These are phyloP conservation scores for Tilletia caries DNA, from an alignment of 1,284 basidiomycete genomes.

Conservation along the genomic window DNA sequence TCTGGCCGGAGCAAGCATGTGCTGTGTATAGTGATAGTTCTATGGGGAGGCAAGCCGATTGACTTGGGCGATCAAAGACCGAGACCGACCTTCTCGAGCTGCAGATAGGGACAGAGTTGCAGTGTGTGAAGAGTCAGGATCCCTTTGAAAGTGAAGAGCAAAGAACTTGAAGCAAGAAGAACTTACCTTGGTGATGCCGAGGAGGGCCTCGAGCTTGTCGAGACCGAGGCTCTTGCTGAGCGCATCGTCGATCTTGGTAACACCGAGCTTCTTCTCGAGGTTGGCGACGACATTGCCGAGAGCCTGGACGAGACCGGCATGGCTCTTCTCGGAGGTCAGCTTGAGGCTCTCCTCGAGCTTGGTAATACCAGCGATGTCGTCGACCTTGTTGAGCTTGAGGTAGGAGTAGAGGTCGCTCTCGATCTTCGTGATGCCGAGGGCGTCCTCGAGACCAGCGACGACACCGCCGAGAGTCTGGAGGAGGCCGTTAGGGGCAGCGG, in stretches of 20 bases:
- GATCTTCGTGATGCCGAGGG: slow-evolving; percentile 18
- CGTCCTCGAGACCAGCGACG: slow-evolving; percentile 15
- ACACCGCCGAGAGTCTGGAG: slow-evolving; percentile 8
- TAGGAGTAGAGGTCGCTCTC: slow-evolving; percentile 9
- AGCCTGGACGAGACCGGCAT: slow-evolving; percentile 2
- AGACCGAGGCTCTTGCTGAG: slow-evolving; percentile 10
- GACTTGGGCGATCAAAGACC: background rate
- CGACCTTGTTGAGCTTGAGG: slow-evolving; percentile 6
- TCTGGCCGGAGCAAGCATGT: too few species aligned
- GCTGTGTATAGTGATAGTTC: too few species aligned
- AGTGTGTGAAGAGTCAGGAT: background rate
- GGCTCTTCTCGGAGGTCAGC: slow-evolving; percentile 15
- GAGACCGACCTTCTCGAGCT: background rate
- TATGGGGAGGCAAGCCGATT: too few species aligned
- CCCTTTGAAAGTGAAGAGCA: background rate
- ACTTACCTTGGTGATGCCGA: slow-evolving; percentile 10
- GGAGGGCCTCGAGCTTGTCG: background rate
- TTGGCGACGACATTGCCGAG: slow-evolving; percentile 19
- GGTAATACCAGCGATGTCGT: slow-evolving; percentile 14
- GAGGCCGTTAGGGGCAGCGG: slow-evolving; percentile 4
- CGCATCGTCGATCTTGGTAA: slow-evolving; percentile 19
- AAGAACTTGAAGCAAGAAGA: background rate
- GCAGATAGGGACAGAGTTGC: background rate
- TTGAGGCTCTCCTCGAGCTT: slow-evolving; percentile 20
- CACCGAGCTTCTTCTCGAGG: slow-evolving; percentile 19